These are phyloP conservation scores for Lasiodiplodia gonubiensis DNA, from an alignment of 2,329 filamentous ascomycete species.

Conservation along the genomic window DNA sequence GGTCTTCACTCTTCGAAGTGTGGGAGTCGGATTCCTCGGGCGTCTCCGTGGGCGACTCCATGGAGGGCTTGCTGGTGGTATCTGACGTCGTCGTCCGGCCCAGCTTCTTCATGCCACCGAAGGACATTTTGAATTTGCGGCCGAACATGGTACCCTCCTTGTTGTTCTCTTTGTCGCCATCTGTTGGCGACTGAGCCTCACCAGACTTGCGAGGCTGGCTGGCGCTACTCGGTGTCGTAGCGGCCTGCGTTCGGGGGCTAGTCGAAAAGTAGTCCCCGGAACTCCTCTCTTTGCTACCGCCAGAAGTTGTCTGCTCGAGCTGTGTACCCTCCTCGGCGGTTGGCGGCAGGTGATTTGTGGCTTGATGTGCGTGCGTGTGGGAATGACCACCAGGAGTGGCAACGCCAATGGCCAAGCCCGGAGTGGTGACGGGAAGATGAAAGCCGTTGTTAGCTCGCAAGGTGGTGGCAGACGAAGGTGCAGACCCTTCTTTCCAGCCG, in stretches of 20 bases:
- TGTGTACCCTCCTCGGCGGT: constrained; percentile 51
- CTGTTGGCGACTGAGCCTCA: constrained; percentile 50
- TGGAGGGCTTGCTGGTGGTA: constrained; percentile 33
- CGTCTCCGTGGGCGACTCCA: constrained; percentile 65
- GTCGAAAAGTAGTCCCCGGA: constrained; percentile 82
- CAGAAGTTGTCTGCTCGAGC: constrained; percentile 62
- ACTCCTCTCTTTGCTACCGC: constrained; percentile 59
- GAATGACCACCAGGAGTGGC: constrained; percentile 66
- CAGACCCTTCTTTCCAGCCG: constrained; percentile 51
- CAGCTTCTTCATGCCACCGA: constrained; percentile 79
- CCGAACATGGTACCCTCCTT: constrained; percentile 74
- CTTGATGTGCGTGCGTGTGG: constrained; percentile 39
- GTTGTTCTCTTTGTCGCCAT: constrained; percentile 37
- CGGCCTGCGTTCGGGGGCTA: constrained; percentile 57
- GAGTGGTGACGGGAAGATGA: constrained; percentile 68
- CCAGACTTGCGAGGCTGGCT: constrained; percentile 33
- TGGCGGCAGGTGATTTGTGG: constrained; percentile 42
- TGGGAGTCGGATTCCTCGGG: constrained; percentile 64
- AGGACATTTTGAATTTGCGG: constrained; percentile 81
- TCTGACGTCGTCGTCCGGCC: constrained; percentile 68
- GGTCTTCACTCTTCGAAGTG: constrained; percentile 67
- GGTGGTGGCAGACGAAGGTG: constrained; percentile 57
- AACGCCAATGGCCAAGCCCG: constrained; percentile 77
- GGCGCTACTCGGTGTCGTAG: constrained; percentile 33
- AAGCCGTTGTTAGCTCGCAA: constrained; percentile 64